Percentiles rank a stretch among this genome's conserved stretches.
Evolutionary conservation across 163 green algal genomes (phyloP).

Genomic region (Chloroidium sp.): DNA sequence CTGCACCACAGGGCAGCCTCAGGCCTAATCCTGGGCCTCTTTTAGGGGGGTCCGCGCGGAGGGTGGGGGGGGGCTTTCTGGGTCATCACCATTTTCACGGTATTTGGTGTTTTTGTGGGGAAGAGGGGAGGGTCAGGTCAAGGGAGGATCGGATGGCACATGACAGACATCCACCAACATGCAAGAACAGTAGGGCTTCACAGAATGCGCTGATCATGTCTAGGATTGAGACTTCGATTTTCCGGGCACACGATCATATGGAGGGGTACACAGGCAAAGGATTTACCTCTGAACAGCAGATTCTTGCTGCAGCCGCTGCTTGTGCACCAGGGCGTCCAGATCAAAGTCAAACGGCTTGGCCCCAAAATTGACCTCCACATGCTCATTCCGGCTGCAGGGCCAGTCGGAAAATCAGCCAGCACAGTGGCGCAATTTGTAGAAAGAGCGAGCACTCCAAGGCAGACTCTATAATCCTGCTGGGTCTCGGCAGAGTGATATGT

Average conservation of each 20-base stretch:
- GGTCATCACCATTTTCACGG: too few species aligned
- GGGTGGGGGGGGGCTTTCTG: not conserved
- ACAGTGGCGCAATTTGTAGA: not conserved
- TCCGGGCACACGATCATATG: too few species aligned
- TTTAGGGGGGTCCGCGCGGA: not conserved
- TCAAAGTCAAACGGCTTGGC: constrained; percentile 42
- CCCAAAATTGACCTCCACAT: constrained; percentile 76
- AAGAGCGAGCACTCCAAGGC: not conserved
- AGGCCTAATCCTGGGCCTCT: not conserved
- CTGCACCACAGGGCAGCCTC: constrained; percentile 7
- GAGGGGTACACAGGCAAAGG: too few species aligned
- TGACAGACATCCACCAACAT: too few species aligned
- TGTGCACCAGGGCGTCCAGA: constrained; percentile 4
- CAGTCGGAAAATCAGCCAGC: not conserved
- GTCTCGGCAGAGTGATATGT: not conserved
- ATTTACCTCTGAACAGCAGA: constrained; percentile 6
- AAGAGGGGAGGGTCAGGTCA: too few species aligned
- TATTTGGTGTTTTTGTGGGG: too few species aligned
- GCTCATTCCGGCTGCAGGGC: constrained; percentile 43
- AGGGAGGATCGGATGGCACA: too few species aligned
- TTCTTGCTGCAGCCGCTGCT: not conserved
- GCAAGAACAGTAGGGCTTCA: too few species aligned
- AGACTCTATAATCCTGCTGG: too few species aligned
- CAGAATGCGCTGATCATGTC: too few species aligned
- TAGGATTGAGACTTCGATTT: too few species aligned